These are phyloP conservation scores for Filobasidium floriforme DNA, from an alignment of 768 basidiomycete genomes.

Conservation along the genomic window DNA sequence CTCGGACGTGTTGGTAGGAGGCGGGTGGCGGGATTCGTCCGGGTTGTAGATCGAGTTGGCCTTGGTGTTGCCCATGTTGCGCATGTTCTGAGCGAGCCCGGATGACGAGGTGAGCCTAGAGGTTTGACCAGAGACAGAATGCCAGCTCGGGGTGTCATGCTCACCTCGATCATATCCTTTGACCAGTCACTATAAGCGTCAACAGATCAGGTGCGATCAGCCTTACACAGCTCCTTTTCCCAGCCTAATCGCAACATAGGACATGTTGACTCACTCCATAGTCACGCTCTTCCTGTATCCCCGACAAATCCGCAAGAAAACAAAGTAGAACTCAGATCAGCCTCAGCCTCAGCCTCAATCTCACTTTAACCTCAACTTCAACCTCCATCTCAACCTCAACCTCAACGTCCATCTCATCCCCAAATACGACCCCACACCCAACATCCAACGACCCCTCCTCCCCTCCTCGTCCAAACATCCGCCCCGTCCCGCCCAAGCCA, in stretches of 20 bases:
- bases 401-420: too few species aligned
- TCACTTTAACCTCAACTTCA: too few species aligned
- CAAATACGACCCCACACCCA: too few species aligned
- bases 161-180: slow-evolving; percentile 19
- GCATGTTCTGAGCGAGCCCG: slow-evolving; percentile 57
- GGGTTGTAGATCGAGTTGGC: slow-evolving; percentile 76
- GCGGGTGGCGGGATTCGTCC: slow-evolving; percentile 71
- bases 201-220: background rate
- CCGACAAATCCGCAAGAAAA: background rate
- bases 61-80: slow-evolving; percentile 67
- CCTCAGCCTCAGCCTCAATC: background rate
- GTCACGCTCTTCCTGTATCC: slow-evolving; percentile 18
- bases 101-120: slow-evolving; percentile 17
- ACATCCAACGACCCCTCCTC: too few species aligned
- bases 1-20: slow-evolving; percentile 70
- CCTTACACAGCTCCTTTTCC: background rate
- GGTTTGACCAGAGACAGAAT: slow-evolving; percentile 4
- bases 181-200: slow-evolving; percentile 9
- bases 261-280: slow-evolving; percentile 10
- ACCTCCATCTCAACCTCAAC: too few species aligned
- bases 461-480: too few species aligned
- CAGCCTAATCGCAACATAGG: background rate
- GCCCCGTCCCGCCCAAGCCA: too few species aligned
- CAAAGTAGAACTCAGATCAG: background rate
- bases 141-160: background rate